Conservation (phyloP, 495 filamentous ascomycete species). For the Aspergillus hancockii region DNA sequence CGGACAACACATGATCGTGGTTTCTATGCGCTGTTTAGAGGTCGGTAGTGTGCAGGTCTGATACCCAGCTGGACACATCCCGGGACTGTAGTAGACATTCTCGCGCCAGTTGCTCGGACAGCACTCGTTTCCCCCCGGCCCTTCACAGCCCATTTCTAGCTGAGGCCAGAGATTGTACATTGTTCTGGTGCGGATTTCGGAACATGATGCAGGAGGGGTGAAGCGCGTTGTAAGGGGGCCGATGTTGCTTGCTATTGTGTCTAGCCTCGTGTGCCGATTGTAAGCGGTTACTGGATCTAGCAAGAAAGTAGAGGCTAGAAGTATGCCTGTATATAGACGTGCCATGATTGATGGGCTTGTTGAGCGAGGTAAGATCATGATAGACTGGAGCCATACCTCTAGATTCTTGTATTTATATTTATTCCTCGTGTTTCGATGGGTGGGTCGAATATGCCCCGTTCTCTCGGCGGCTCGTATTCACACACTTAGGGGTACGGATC, state of each 20-base stretch:
- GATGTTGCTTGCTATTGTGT: constrained; percentile 6
- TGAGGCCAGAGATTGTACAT: constrained; percentile 1
- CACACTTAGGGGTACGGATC: not conserved
- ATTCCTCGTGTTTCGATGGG: too few relatives aligned
- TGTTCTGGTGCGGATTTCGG: not conserved
- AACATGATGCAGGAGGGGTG: constrained; percentile 15
- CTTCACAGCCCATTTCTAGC: constrained; percentile 13
- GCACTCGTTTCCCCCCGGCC: constrained; percentile 16
- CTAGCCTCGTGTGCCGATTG: not conserved
- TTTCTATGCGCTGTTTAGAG: constrained; percentile 10
- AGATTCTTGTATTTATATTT: too few relatives aligned
- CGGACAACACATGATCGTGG: constrained; percentile 17
- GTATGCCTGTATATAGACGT: too few relatives aligned
- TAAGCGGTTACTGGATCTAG: not conserved
- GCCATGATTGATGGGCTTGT: too few relatives aligned
- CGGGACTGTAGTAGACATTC: constrained; percentile 18
- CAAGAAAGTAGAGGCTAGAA: not conserved
- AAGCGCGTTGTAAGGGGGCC: constrained; percentile 19
- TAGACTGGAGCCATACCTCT: too few relatives aligned
- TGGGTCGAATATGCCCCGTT: not conserved
- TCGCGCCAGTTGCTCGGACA: constrained; percentile 13
- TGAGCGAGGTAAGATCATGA: too few relatives aligned
- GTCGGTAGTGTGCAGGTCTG: constrained; percentile 15
- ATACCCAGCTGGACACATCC: constrained; percentile 16
- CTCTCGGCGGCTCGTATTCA: not conserved